These are phyloP conservation scores for Teratosphaeria gauchensis DNA, from an alignment of 2,329 filamentous ascomycete species.

Conservation along the genomic window DNA sequence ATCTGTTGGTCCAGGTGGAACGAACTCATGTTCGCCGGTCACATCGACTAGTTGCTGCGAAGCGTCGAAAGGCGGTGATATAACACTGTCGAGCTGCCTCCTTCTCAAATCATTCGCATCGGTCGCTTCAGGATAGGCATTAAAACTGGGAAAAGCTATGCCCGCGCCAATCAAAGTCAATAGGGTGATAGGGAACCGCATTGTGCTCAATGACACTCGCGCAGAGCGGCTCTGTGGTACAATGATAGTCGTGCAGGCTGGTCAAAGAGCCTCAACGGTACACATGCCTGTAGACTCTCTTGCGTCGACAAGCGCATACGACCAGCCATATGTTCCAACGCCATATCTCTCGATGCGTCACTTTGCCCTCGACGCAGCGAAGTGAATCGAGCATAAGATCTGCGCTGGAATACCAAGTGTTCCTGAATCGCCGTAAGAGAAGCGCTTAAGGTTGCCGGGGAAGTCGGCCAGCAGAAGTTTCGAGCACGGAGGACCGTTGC, in stretches of 20 bases:
- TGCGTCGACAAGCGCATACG: not conserved
- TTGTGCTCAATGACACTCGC: not conserved
- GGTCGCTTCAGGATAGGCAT: not conserved
- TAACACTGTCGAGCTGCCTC: not conserved
- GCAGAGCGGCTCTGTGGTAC: not conserved
- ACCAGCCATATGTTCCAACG: not conserved
- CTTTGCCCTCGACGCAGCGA: not conserved
- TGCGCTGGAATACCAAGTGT: not conserved
- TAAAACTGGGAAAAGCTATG: not conserved
- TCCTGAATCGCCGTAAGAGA: not conserved
- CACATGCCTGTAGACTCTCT: not conserved
- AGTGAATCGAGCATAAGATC: not conserved
- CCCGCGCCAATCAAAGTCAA: not conserved
- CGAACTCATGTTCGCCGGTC: slow-evolving; percentile 19
- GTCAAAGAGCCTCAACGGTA: not conserved
- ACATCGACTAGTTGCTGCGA: slow-evolving; percentile 20
- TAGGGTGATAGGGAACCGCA: not conserved
- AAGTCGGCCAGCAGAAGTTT: too few species aligned
- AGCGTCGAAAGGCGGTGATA: slow-evolving; percentile 24
- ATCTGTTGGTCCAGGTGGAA: slow-evolving; percentile 19
- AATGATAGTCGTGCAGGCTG: too few species aligned
- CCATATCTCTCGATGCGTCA: not conserved
- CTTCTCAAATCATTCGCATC: not conserved
- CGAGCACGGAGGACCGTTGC: too few species aligned
- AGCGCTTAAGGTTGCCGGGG: not conserved